Evolutionary conservation across 345 rosid genomes (phyloP).

Genomic region (Salix dunnii): DNA sequence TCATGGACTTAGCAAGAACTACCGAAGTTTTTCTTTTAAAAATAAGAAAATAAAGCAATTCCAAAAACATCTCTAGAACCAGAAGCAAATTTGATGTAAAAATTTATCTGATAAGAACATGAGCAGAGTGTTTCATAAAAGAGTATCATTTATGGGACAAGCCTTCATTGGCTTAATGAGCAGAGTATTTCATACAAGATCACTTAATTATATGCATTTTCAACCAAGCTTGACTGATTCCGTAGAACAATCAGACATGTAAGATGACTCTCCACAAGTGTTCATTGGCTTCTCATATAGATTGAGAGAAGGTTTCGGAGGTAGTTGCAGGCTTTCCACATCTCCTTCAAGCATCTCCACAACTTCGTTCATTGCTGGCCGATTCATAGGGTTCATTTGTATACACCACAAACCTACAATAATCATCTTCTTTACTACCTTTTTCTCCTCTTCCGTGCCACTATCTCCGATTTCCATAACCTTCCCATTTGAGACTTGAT

Average conservation of each 20-base stretch:
- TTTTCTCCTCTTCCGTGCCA: background rate
- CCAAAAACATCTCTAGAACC: too few relatives aligned
- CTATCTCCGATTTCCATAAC: background rate
- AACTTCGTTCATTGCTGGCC: background rate
- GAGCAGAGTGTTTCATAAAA: too few relatives aligned
- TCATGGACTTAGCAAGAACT: too few relatives aligned
- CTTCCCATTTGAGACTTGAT: background rate
- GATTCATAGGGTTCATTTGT: background rate
- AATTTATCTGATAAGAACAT: too few relatives aligned
- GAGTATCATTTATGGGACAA: too few relatives aligned
- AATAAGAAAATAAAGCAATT: too few relatives aligned
- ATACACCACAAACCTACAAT: background rate
- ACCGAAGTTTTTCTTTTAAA: too few relatives aligned
- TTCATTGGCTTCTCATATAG: too few relatives aligned
- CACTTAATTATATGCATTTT: background rate
- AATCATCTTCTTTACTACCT: background rate
- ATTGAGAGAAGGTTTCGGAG: background rate
- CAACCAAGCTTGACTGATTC: too few relatives aligned
- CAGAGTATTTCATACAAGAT: background rate
- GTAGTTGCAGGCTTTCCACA: background rate
- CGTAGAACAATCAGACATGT: too few relatives aligned
- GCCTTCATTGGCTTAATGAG: background rate
- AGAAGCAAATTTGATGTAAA: too few relatives aligned
- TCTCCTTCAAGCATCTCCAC: conserved; percentile 6
- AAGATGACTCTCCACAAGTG: too few relatives aligned